phyloP scores from a whole-genome alignment of 768 basidiomycete species.

The Tephrocybe rancida region DNA sequence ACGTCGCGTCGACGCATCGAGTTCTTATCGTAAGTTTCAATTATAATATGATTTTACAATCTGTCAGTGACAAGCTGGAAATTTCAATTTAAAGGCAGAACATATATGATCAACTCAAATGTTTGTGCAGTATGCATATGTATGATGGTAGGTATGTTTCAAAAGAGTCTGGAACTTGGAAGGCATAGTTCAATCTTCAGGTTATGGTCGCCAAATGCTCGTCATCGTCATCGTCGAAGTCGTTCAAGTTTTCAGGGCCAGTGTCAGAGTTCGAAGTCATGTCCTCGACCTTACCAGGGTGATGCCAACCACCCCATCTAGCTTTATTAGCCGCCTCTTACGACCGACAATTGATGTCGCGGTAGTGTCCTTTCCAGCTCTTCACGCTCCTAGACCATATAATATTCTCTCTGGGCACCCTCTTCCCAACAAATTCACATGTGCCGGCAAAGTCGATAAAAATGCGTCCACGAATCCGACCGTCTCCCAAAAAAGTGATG shows the following conservation, averaged over 20 bases:
- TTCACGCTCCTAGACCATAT: slow-evolving; percentile 14
- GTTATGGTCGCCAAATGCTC: background rate
- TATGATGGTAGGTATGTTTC: no score
- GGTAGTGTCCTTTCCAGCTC: slow-evolving; percentile 23
- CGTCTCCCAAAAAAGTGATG: slow-evolving; percentile 24
- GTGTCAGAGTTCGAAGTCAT: slow-evolving; percentile 19
- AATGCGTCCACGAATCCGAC: slow-evolving; percentile 22
- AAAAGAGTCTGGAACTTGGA: no score
- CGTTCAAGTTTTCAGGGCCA: background rate
- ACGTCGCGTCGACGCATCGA: background rate
- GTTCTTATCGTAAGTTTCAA: no score
- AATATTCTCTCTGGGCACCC: slow-evolving; percentile 5
- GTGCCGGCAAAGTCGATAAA: slow-evolving; percentile 8
- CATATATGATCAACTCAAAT: no score
- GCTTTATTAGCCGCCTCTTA: slow-evolving; percentile 18
- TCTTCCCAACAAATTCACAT: slow-evolving; percentile 23
- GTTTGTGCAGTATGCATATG: no score
- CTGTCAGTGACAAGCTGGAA: no score
- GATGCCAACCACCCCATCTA: slow-evolving; percentile 24
- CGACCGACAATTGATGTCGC: slow-evolving; percentile 17
- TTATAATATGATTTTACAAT: no score
- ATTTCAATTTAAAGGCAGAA: no score
- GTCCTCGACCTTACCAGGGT: slow-evolving; percentile 12
- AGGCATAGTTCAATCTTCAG: no score
- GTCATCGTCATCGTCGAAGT: slow-evolving; percentile 1